Conservation (phyloP, 192 early-diverging fungal genomes). For the Geranomyces michiganensis region DNA sequence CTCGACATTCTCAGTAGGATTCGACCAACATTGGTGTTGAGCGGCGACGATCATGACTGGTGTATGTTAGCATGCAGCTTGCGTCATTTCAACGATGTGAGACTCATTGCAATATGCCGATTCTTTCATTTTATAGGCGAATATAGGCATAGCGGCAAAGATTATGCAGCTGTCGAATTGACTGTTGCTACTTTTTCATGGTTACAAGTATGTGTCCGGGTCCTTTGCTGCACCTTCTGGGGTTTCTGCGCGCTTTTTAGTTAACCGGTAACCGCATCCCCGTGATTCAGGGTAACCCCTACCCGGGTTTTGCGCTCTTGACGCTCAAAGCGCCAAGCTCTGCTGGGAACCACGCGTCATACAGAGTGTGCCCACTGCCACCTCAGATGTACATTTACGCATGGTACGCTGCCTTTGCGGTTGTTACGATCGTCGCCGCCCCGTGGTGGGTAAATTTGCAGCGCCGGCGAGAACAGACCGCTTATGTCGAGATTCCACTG, state of each 20-base stretch:
- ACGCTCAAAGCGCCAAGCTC: constrained; percentile 24
- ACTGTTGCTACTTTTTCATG: constrained; percentile 57
- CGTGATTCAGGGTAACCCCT: constrained; percentile 49
- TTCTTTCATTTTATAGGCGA: constrained; percentile 26
- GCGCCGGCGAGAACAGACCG: neutral
- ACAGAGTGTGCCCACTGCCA: constrained; percentile 36
- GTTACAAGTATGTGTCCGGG: constrained; percentile 33
- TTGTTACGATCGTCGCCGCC: constrained; percentile 16
- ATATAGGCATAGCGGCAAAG: constrained; percentile 7
- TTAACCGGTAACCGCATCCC: neutral
- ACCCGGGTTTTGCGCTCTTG: constrained; percentile 50
- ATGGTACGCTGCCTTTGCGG: constrained; percentile 42
- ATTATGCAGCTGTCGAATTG: constrained; percentile 11
- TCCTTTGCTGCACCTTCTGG: no score
- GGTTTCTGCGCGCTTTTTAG: no score
- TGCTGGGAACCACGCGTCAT: neutral
- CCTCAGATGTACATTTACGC: constrained; percentile 47
- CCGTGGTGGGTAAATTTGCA: neutral
- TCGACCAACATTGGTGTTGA: constrained; percentile 73
- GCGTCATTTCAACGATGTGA: no score
- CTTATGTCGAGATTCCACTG: constrained; percentile 8
- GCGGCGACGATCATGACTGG: constrained; percentile 94
- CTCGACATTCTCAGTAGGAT: constrained; percentile 59
- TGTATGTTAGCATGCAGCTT: no score
- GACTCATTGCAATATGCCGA: no score